Base-by-base conservation (phyloP, 768 basidiomycete genomes). In the Pisolithus tinctorius region DNA sequence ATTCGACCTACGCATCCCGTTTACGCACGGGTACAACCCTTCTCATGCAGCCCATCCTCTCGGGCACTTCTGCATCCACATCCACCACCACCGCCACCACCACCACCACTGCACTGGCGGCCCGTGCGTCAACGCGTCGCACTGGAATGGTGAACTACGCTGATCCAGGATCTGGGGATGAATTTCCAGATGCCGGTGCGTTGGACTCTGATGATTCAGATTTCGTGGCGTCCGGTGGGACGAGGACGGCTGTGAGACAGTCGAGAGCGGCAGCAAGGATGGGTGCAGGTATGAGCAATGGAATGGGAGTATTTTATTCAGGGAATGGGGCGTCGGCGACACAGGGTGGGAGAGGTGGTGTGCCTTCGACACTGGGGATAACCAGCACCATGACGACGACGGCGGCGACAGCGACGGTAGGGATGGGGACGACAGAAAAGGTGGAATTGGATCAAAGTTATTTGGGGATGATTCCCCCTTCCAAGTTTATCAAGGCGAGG, bases 11-110 rank as follows among this genome's bases (percentile, higher is more conserved):
- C 65, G 74, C 93, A 0, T 88, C 93, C 6, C 80, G 95, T n/a
- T 72, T 98, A 47, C 83, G 88, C 25, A 94, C 95, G 0, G 96
- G 96, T 14, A 78, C 86, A 3, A 87, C 91, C 0, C 81, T 93
- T 6, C 81, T 99, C 58, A 78, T 98, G 69, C 96, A 99, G 62
- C 96, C 96, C 17, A 81, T 91, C 59, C 60, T 81, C 10, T 34
- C 34, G 11, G 13, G 34, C 34, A 34, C 34, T 34, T 34, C 34
- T 34, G 14, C 34, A 13, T 34, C 34, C 13, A 34, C 34, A 13
- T 34, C 34, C 34, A 4, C 2, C 11, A 13, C 34, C 13, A 3
- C 34, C 34, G 67, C 74, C 34, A 69, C 64, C 0, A 36, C 72
- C n/a, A 57, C 77, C 7, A 62, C 80, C 1, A 57, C 74, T 7